Percentiles rank a stretch among this genome's conserved stretches.
Evolutionary conservation across 352 stramenopile species (phyloP).

Genomic region (Phytophthora pistaciae): DNA sequence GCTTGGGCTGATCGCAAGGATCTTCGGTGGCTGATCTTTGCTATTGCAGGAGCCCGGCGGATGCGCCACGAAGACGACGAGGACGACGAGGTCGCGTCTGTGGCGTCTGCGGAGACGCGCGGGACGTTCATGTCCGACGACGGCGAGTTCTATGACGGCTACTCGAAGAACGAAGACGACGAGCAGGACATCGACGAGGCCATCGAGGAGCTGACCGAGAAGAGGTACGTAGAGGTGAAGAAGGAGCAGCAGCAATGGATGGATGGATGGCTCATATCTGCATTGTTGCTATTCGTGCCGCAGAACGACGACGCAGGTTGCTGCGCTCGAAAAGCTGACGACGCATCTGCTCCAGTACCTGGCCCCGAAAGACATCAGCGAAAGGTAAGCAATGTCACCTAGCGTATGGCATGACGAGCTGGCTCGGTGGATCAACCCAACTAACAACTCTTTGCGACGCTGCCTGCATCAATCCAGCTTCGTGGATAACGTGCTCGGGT

Average conservation of each 20-base stretch:
- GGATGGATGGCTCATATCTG: constrained; percentile 1
- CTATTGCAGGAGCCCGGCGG: constrained; percentile 44
- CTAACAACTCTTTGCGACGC: neutral
- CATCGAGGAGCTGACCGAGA: constrained; percentile 83
- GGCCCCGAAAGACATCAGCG: constrained; percentile 67
- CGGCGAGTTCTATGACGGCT: constrained; percentile 76
- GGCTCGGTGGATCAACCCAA: constrained; percentile 2
- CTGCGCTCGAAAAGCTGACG: constrained; percentile 74
- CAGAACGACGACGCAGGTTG: constrained; percentile 79
- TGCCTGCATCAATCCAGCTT: constrained; percentile 49
- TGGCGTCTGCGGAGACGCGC: constrained; percentile 76
- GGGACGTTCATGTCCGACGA: constrained; percentile 71
- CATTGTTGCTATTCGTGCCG: neutral
- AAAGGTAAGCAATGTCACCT: constrained; percentile 52
- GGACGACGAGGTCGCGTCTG: constrained; percentile 72
- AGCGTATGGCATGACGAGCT: no score
- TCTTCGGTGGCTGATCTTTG: constrained; percentile 14
- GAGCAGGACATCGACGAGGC: constrained; percentile 77
- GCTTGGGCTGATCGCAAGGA: neutral
- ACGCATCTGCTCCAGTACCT: constrained; percentile 75
- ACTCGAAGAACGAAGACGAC: constrained; percentile 65
- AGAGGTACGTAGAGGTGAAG: constrained; percentile 48
- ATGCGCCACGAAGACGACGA: constrained; percentile 80
- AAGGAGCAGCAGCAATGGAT: neutral
- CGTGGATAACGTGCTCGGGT: constrained; percentile 72